These are phyloP conservation scores for Ascochyta clinopodiicola DNA, from an alignment of 2,329 filamentous ascomycete genomes.

Conservation along the genomic window DNA sequence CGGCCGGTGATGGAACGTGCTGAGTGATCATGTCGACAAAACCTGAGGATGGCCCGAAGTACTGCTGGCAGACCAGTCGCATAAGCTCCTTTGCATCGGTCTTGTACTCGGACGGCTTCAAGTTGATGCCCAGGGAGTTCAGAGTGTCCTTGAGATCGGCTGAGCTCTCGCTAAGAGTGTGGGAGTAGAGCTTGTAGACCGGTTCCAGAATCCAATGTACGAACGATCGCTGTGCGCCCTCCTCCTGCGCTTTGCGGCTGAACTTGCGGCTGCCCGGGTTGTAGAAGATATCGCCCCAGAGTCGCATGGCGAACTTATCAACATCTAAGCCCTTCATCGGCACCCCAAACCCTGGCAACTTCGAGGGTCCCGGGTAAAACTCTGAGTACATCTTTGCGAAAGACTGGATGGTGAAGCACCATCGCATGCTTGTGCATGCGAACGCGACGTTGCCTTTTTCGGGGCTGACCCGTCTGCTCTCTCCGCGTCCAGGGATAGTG, in stretches of 20 bases:
- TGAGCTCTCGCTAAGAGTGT: conserved; percentile 89
- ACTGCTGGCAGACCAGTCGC: conserved; percentile 89
- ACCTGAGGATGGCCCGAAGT: conserved; percentile 87
- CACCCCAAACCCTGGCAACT: conserved; percentile 43
- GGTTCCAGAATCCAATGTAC: conserved; percentile 95
- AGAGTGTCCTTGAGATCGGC: conserved; percentile 83
- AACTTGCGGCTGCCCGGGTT: conserved; percentile 91
- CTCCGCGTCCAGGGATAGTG: conserved; percentile 80
- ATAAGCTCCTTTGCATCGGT: conserved; percentile 87
- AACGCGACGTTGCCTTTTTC: conserved; percentile 99
- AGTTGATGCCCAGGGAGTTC: conserved; percentile 76
- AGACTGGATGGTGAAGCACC: conserved; percentile 93
- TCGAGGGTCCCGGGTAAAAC: conserved; percentile 69
- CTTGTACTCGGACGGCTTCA: conserved; percentile 94
- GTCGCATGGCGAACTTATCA: conserved; percentile 79
- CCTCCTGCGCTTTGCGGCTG: conserved; percentile 83
- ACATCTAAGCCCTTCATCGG: conserved; percentile 65
- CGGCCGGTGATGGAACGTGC: conserved; percentile 85
- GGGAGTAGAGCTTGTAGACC: conserved; percentile 96
- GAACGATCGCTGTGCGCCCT: conserved; percentile 82
- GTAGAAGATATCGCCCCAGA: conserved; percentile 98
- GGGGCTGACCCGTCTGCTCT: conserved; percentile 81
- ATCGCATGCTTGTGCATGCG: conserved; percentile 89
- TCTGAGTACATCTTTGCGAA: conserved; percentile 98
- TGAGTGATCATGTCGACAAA: conserved; percentile 96